Conservation (phyloP, 129 eudicot species). For the Centaurea solstitialis region DNA sequence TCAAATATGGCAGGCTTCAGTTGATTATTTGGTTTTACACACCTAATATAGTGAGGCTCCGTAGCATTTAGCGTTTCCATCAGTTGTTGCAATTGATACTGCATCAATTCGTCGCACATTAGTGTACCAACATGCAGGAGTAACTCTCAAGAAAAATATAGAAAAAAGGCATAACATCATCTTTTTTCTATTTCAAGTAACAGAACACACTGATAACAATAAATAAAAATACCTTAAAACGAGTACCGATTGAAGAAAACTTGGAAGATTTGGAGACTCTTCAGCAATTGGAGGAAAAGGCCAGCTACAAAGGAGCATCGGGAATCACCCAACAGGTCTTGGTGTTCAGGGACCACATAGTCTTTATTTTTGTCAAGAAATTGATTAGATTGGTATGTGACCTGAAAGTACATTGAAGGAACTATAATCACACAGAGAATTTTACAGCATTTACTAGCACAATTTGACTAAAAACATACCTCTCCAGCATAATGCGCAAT, state of each 20-base stretch:
- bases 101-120: conserved; percentile 32
- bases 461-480: conserved; percentile 47
- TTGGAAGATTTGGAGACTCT: conserved; percentile 86
- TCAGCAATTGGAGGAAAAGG: conserved; percentile 81
- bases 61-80: conserved; percentile 96
- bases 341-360: conserved; percentile 98
- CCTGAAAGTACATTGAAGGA: conserved; percentile 44
- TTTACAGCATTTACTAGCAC: neutral
- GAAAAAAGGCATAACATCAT: neutral
- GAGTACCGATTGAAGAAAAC: conserved; percentile 94
- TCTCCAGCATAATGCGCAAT: conserved; percentile 98
- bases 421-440: neutral
- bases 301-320: conserved; percentile 89
- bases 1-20: conserved; percentile 94
- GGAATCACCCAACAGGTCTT: conserved; percentile 83
- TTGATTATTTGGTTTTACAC: conserved; percentile 96
- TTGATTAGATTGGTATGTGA: conserved; percentile 85
- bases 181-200: neutral
- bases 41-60: conserved; percentile 92
- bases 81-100: conserved; percentile 91
- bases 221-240: conserved; percentile 72
- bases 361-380: conserved; percentile 98
- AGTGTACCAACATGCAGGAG: conserved; percentile 18
- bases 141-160: neutral
- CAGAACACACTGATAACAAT: neutral